These are phyloP conservation scores for Hyaloperonospora arabidopsidis DNA, from an alignment of 352 stramenopile genomes.

Conservation along the genomic window DNA sequence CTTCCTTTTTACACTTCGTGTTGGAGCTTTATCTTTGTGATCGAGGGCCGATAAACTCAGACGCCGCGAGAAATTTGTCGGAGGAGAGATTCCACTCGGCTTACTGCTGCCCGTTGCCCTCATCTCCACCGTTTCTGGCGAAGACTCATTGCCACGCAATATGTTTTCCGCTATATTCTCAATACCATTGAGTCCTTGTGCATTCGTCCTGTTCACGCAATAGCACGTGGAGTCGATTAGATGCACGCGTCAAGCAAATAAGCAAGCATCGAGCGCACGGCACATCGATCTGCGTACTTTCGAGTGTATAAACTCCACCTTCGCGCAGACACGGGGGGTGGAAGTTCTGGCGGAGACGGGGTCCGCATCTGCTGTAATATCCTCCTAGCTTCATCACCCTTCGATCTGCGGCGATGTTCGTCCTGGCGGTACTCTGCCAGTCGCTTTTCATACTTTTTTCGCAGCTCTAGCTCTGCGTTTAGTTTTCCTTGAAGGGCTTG, in stretches of 20 bases:
- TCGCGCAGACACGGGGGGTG: constrained; percentile 29
- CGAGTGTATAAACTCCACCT: constrained; percentile 64
- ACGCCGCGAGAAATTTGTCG: constrained; percentile 27
- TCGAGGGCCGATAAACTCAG: constrained; percentile 27
- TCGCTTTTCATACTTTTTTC: constrained; percentile 69
- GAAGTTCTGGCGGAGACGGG: constrained; percentile 37
- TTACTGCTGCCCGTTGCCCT: constrained; percentile 17
- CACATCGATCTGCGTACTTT: constrained; percentile 37
- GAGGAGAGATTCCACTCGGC: constrained; percentile 30
- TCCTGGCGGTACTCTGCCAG: constrained; percentile 69
- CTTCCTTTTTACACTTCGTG: constrained; percentile 24
- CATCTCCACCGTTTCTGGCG: constrained; percentile 32
- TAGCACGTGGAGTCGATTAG: constrained; percentile 8
- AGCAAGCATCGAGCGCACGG: constrained; percentile 14
- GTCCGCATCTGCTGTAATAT: constrained; percentile 34
- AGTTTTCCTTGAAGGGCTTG: constrained; percentile 68
- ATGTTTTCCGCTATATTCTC: constrained; percentile 80
- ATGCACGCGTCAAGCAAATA: background rate
- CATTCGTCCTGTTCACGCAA: constrained; percentile 24
- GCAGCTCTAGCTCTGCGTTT: constrained; percentile 45
- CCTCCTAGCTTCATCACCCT: constrained; percentile 44
- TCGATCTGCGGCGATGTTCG: constrained; percentile 38
- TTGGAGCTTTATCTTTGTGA: constrained; percentile 4
- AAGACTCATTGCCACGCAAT: constrained; percentile 37
- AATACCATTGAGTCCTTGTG: constrained; percentile 41